Conservation (phyloP, 805 yeast genomes). For the Pichia californica region DNA sequence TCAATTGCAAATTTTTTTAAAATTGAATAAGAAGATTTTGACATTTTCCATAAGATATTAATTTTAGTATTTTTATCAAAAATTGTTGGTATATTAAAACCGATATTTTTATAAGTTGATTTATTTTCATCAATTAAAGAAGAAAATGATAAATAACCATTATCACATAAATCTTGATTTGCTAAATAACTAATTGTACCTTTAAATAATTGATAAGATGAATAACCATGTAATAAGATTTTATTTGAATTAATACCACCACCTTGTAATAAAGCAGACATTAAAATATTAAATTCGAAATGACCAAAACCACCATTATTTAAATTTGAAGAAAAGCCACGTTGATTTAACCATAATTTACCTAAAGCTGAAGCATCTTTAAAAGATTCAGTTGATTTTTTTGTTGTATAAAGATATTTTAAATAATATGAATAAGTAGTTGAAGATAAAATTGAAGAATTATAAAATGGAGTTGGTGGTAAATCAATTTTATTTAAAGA, state of each 20-base stretch:
- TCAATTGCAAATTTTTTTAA: constrained; percentile 61
- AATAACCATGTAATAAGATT: constrained; percentile 77
- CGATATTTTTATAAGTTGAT: constrained; percentile 44
- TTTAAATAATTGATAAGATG: constrained; percentile 88
- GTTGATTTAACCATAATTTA: constrained; percentile 82
- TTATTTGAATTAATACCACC: constrained; percentile 73
- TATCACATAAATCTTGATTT: constrained; percentile 58
- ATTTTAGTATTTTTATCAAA: constrained; percentile 72
- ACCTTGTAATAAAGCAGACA: constrained; percentile 79
- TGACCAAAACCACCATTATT: constrained; percentile 80
- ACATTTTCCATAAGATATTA: constrained; percentile 77
- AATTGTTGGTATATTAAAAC: constrained; percentile 68
- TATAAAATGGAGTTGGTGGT: constrained; percentile 83
- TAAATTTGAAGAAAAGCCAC: constrained; percentile 65
- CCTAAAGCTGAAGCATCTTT: constrained; percentile 85
- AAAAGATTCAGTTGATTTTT: constrained; percentile 73
- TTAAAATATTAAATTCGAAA: constrained; percentile 76
- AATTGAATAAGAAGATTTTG: constrained; percentile 54
- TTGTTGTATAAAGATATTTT: constrained; percentile 67
- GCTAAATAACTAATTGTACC: constrained; percentile 81
- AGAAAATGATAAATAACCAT: constrained; percentile 63
- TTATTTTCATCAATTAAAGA: constrained; percentile 43
- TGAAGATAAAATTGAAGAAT: constrained; percentile 69
- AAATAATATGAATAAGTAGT: constrained; percentile 63
- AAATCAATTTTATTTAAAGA: constrained; percentile 26